phyloP scores from a whole-genome alignment of 148 eudicot genomes.

The Vaccinium corymbosum region DNA sequence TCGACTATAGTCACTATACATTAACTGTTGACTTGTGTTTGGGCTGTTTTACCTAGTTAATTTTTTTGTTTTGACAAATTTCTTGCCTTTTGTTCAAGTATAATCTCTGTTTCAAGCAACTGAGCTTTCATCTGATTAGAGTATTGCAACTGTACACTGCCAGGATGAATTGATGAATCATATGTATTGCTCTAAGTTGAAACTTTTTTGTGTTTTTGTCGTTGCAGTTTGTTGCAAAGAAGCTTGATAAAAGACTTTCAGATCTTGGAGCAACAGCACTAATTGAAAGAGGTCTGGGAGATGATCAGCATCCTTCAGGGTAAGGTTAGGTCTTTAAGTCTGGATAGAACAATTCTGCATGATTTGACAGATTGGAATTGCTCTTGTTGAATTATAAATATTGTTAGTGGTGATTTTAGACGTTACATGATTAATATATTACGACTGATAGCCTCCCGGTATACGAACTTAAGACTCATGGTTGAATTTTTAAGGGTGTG shows the following conservation, averaged over 20 bases:
- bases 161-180: background rate
- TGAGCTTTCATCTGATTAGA: background rate
- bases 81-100: background rate
- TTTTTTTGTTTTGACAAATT: background rate
- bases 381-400: background rate
- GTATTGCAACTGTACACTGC: background rate
- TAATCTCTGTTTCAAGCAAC: background rate
- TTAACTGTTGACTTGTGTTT: background rate
- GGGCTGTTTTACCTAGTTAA: slow-evolving; percentile 3
- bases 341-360: background rate
- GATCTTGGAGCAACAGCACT: slow-evolving; percentile 75
- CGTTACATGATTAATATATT: background rate
- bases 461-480: background rate
- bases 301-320: slow-evolving; percentile 99
- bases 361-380: slow-evolving; percentile 4
- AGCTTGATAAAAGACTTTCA: slow-evolving; percentile 79
- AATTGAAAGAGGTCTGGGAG: slow-evolving; percentile 88
- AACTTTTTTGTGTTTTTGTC: slow-evolving; percentile 9
- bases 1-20: too few species aligned
- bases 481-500: background rate
- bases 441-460: background rate
- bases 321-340: slow-evolving; percentile 25
- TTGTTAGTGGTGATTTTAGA: background rate
- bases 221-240: slow-evolving; percentile 93
- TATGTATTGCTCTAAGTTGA: background rate